Conservation (phyloP, 176 grass and related monocot species). For the Aegilops longissima region DNA sequence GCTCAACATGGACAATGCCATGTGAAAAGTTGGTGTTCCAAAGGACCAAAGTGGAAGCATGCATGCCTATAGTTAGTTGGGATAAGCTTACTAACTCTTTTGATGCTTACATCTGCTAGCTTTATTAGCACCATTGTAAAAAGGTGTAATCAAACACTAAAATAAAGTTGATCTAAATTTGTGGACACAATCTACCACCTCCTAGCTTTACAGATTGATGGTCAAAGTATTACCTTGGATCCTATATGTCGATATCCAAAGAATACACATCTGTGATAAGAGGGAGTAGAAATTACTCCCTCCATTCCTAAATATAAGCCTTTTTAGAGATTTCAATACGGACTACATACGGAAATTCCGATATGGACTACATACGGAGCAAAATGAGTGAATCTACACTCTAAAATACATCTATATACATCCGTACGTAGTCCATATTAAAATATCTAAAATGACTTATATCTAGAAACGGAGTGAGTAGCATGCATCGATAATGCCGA, state of each 20-base stretch:
- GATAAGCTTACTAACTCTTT: neutral
- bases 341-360: too few species aligned
- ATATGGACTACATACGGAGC: too few species aligned
- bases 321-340: too few species aligned
- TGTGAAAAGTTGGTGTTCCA: neutral
- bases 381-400: too few species aligned
- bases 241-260: neutral
- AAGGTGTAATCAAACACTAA: neutral
- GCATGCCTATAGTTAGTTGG: neutral
- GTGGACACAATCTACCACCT: neutral
- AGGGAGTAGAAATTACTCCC: too few species aligned
- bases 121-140: neutral
- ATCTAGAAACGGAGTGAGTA: too few species aligned
- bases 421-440: too few species aligned
- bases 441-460: too few species aligned
- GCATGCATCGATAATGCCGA: neutral
- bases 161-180: neutral
- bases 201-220: neutral
- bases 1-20: constrained; percentile 25
- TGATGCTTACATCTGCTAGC: neutral
- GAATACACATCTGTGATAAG: neutral
- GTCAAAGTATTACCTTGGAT: neutral
- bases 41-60: constrained; percentile 16
- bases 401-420: too few species aligned
- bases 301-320: too few species aligned